Percentiles rank a stretch among this genome's conserved stretches.
These are phyloP conservation scores for Hypholoma sublateritium DNA, from an alignment of 768 basidiomycete genomes.

Conservation along the genomic window DNA sequence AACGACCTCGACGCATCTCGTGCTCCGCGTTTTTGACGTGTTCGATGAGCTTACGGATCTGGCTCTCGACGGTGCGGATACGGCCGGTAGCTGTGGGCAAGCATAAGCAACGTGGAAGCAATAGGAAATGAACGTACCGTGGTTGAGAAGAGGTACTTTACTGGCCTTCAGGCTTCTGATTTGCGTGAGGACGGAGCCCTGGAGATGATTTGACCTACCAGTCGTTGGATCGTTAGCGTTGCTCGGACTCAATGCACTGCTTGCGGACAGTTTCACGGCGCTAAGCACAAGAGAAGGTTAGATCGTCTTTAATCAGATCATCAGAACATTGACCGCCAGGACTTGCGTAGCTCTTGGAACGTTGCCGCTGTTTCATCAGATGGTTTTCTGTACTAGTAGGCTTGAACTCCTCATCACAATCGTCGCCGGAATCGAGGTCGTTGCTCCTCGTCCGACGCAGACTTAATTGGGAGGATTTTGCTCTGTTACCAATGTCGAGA, in stretches of 20 bases:
- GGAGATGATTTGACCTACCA: slow-evolving; percentile 90
- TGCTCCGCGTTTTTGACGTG: slow-evolving; percentile 50
- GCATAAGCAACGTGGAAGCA: slow-evolving; percentile 11
- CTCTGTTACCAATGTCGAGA: no score
- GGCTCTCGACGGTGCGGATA: slow-evolving; percentile 37
- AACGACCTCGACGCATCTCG: slow-evolving; percentile 78
- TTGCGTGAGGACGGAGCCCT: slow-evolving; percentile 88
- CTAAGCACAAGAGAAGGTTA: slow-evolving; percentile 24
- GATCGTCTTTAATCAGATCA: neutral
- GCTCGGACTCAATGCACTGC: slow-evolving; percentile 93
- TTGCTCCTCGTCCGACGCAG: slow-evolving; percentile 55
- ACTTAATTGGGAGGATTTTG: no score
- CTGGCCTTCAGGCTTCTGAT: slow-evolving; percentile 93
- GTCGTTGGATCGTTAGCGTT: slow-evolving; percentile 88
- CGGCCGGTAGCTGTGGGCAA: slow-evolving; percentile 68
- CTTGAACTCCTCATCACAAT: slow-evolving; percentile 76
- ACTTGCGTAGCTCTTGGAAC: slow-evolving; percentile 40
- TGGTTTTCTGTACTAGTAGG: slow-evolving; percentile 38
- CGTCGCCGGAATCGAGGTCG: slow-evolving; percentile 60
- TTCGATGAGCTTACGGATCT: slow-evolving; percentile 5
- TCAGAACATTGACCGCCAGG: slow-evolving; percentile 5
- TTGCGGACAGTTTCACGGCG: slow-evolving; percentile 90
- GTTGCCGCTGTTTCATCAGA: slow-evolving; percentile 47
- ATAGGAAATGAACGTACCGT: slow-evolving; percentile 47
- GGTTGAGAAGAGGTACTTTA: slow-evolving; percentile 88